Conservation (phyloP, 2,329 filamentous ascomycete species). For the Pyricularia pennisetigena region DNA sequence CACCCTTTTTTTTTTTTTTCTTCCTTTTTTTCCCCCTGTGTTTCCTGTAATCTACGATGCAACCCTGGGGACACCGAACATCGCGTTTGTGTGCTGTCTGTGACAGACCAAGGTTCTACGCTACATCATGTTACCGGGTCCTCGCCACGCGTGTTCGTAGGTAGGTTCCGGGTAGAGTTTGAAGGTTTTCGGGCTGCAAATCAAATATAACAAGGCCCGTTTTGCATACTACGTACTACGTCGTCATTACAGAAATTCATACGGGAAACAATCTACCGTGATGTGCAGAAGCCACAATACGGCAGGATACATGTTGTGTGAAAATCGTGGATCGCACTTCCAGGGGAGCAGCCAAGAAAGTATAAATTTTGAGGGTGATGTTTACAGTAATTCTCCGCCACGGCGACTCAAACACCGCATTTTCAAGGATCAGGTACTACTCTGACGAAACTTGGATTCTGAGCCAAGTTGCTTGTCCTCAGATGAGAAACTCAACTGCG, state of each 20-base stretch:
- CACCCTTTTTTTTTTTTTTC: background rate
- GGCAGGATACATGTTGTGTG: background rate
- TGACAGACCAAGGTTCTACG: background rate
- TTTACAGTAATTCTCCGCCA: background rate
- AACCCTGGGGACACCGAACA: background rate
- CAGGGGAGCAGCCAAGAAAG: background rate
- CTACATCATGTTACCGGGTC: background rate
- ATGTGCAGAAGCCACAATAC: background rate
- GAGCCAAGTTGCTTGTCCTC: too few relatives aligned
- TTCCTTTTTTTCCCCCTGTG: too few relatives aligned
- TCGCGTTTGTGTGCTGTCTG: background rate
- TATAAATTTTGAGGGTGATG: background rate
- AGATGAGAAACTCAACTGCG: too few relatives aligned
- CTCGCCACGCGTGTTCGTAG: background rate
- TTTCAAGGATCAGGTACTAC: background rate
- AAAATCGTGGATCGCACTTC: background rate
- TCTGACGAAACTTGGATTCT: background rate
- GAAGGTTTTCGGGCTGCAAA: background rate
- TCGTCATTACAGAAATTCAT: background rate
- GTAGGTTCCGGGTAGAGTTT: background rate
- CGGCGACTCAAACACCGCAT: background rate
- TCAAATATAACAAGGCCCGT: background rate
- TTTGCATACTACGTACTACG: background rate
- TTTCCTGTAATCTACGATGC: background rate
- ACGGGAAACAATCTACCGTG: background rate